Evolutionary conservation across 495 filamentous ascomycete genomes (phyloP).

Genomic region (Halenospora varia): DNA sequence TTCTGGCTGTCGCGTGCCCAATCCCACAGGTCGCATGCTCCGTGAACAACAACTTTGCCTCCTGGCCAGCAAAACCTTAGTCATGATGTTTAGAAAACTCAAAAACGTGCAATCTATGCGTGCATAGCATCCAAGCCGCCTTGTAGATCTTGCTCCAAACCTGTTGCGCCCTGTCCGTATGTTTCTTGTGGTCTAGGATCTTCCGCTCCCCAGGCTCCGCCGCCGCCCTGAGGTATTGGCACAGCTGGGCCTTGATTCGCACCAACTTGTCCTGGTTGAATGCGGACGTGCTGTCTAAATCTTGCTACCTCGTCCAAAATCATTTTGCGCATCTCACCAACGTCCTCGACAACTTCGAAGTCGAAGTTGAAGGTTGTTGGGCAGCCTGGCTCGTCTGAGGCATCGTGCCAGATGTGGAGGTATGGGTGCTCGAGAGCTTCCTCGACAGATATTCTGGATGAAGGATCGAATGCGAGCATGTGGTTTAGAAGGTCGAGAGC

Average conservation of each 20-base stretch:
- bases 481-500: constrained; percentile 90
- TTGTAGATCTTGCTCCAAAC: constrained; percentile 82
- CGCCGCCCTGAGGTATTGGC: constrained; percentile 28
- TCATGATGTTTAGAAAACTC: neutral
- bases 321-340: constrained; percentile 92
- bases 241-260: constrained; percentile 14
- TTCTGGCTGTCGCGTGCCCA: neutral
- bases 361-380: constrained; percentile 95
- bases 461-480: constrained; percentile 97
- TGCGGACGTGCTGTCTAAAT: constrained; percentile 74
- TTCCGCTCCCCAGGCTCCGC: constrained; percentile 67
- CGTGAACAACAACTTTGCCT: neutral
- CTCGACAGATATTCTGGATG: constrained; percentile 86
- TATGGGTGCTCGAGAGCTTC: constrained; percentile 93
- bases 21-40: neutral
- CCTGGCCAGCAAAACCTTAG: neutral
- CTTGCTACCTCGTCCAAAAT: constrained; percentile 86
- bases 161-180: constrained; percentile 44
- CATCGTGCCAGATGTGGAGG: constrained; percentile 97
- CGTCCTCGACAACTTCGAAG: constrained; percentile 93
- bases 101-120: constrained; percentile 16
- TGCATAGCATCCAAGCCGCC: constrained; percentile 66
- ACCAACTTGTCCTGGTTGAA: constrained; percentile 46
- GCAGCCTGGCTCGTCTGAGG: constrained; percentile 89
- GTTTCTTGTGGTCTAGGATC: constrained; percentile 87